Conservation (phyloP, 441 rosid genomes). For the Brassica hybrid region DNA sequence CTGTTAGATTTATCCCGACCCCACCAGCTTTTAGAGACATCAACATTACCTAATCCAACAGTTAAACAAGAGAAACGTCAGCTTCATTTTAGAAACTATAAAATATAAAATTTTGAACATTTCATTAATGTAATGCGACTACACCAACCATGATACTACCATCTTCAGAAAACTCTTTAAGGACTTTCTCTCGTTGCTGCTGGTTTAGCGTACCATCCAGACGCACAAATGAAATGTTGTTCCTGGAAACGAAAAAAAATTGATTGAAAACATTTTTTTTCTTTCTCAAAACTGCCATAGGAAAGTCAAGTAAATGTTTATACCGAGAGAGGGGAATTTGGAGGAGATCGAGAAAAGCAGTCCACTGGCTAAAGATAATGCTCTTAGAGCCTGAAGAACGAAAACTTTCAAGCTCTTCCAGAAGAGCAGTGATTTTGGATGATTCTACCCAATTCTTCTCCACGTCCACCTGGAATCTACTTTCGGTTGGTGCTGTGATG, state of each 20-base stretch:
- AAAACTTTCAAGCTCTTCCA: constrained; percentile 80
- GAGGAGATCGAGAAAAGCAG: constrained; percentile 94
- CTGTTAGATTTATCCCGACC: constrained; percentile 91
- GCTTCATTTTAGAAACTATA: constrained; percentile 23
- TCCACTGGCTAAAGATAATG: constrained; percentile 98
- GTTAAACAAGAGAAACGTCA: constrained; percentile 20
- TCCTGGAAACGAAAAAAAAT: constrained; percentile 51
- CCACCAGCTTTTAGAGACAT: constrained; percentile 99
- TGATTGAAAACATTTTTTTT: neutral
- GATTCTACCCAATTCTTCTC: constrained; percentile 95
- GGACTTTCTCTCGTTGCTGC: constrained; percentile 85
- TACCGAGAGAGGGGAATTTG: constrained; percentile 94
- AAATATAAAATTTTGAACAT: neutral
- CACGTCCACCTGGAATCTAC: constrained; percentile 86
- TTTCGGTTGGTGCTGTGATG: constrained; percentile 87
- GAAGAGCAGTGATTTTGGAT: constrained; percentile 70
- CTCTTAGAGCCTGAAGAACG: constrained; percentile 84
- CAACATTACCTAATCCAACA: constrained; percentile 68
- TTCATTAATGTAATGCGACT: constrained; percentile 3
- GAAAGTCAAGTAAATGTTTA: constrained; percentile 32
- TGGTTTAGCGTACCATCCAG: constrained; percentile 91
- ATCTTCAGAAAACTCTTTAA: constrained; percentile 89
- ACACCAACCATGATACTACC: constrained; percentile 63
- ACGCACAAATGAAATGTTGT: constrained; percentile 74
- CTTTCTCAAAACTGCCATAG: constrained; percentile 12